Base-by-base conservation (phyloP, 495 filamentous ascomycete genomes). In the Filosporella fistucella region DNA sequence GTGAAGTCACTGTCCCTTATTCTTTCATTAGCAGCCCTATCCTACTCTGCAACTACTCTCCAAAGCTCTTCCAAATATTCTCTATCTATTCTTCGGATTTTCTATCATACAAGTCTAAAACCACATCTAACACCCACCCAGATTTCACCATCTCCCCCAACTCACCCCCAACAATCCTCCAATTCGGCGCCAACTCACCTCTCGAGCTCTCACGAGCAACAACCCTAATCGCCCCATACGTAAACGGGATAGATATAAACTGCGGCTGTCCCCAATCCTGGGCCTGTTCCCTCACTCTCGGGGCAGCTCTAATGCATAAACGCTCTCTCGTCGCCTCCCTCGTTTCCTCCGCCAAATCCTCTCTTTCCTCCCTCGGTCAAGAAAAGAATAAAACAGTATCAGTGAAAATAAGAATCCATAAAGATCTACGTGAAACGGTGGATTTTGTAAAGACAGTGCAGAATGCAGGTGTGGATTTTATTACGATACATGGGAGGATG, bases 191-290 rank as follows among this genome's bases (percentile, higher is more conserved):
- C 37, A 76, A 71, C 54, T 66, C 64, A 0, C 68, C 77, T 20
- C 49, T 63, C 11, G 82, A 86, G 55, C 70, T 86, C 45, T 71
- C 77, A 2, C 66, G 78, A 17, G 78, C 81, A 1, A 77, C 79
- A 0, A 66, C 77, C 30, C 71, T 85, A 47, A 74, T 77, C 25
- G 72, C 68, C 4, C 80, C 82, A 14, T 81, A 68, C 50, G 67
- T 72, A 49, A 75, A 71, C 42, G 82, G 82, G 47, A 74, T 86
- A 14, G 78, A 84, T 54, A 61, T 86, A 12, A 86, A 86, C 60
- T 86, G 82, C 57, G 82, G 82, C 10, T 86, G 82, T 49, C 82
- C 82, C 2, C 82, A 86, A 63, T 75, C 72, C 3, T 86, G 82
- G 82, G 82, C 82, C 0, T 78, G 81, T 48, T 69, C 77, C 34